phyloP scores from a whole-genome alignment of 805 yeast genomes.

The Ogataea saltuana region DNA sequence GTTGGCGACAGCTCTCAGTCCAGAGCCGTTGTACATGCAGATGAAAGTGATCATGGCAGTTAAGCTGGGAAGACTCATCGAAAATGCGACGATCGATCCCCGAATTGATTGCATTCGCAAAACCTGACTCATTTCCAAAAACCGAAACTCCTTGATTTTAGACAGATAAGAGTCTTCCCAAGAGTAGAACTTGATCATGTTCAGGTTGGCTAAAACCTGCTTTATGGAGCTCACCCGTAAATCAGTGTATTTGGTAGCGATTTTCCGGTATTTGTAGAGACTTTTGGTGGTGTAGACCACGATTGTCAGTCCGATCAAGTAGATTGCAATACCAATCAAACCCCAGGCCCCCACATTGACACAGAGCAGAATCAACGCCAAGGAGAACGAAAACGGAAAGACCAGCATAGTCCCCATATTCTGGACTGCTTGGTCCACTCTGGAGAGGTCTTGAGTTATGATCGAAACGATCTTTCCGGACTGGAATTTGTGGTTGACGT shows the following conservation, averaged over 20 bases:
- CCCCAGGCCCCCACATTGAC: slow-evolving; percentile 72
- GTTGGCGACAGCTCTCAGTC: slow-evolving; percentile 52
- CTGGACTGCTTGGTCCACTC: slow-evolving; percentile 71
- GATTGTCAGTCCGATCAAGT: slow-evolving; percentile 48
- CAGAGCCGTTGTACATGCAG: slow-evolving; percentile 37
- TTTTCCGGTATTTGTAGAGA: slow-evolving; percentile 53
- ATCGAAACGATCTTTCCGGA: slow-evolving; percentile 71
- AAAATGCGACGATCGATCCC: slow-evolving; percentile 56
- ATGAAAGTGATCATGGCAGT: slow-evolving; percentile 63
- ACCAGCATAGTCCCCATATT: slow-evolving; percentile 63
- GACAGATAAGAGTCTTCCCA: slow-evolving; percentile 82
- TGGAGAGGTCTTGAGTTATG: slow-evolving; percentile 75
- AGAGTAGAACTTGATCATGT: slow-evolving; percentile 79
- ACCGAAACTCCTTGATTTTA: slow-evolving; percentile 55
- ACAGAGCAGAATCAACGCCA: slow-evolving; percentile 62
- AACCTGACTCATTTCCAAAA: slow-evolving; percentile 57
- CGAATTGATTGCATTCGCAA: slow-evolving; percentile 61
- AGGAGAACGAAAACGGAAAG: slow-evolving; percentile 60
- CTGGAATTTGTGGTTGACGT: slow-evolving; percentile 57
- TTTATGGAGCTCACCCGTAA: slow-evolving; percentile 70
- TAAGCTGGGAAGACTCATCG: slow-evolving; percentile 59
- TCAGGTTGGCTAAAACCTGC: slow-evolving; percentile 75
- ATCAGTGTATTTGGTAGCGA: slow-evolving; percentile 67
- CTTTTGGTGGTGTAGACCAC: slow-evolving; percentile 48
- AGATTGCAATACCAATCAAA: slow-evolving; percentile 65